These are phyloP conservation scores for Fusarium buharicum DNA, from an alignment of 2,329 filamentous ascomycete genomes.

Conservation along the genomic window DNA sequence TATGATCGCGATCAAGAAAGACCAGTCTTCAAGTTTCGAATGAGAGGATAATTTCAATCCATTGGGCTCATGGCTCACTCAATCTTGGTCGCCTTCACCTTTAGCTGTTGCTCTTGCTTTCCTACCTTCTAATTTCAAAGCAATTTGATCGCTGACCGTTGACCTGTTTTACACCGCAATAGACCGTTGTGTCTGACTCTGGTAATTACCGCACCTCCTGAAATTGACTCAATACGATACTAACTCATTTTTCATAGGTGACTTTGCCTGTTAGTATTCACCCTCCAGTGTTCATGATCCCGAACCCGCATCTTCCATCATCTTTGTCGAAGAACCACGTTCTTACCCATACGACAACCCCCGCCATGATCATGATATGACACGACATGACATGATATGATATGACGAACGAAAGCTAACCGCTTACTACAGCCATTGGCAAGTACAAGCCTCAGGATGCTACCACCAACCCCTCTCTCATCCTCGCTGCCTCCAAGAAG, in stretches of 20 bases:
- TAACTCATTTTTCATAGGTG: conserved; percentile 62
- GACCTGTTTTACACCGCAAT: conserved; percentile 36
- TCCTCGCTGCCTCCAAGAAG: conserved; percentile 98
- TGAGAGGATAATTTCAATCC: conserved; percentile 1
- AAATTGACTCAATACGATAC: conserved; percentile 38
- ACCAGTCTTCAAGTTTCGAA: conserved; percentile 12
- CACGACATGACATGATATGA: conserved; percentile 27
- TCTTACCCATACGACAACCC: conserved; percentile 7
- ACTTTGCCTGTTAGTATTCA: conserved; percentile 76
- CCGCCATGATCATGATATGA: conserved; percentile 24
- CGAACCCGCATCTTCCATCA: conserved; percentile 11
- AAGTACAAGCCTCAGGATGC: conserved; percentile 99
- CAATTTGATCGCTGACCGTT: conserved; percentile 39
- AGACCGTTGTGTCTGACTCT: conserved; percentile 97
- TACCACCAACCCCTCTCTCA: conserved; percentile 98
- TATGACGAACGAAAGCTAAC: conserved; percentile 40
- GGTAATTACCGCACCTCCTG: conserved; percentile 66
- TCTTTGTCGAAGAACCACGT: conserved; percentile 1
- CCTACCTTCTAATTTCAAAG: conserved; percentile 2
- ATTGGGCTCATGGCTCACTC: conserved; percentile 1
- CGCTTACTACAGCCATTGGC: conserved; percentile 77
- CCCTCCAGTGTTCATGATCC: conserved; percentile 14
- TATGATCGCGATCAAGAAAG: conserved; percentile 24
- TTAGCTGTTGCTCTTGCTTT: conserved; percentile 1
- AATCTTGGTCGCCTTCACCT: not conserved